Evolutionary conservation across 73 alveolate species (phyloP).

Genomic region (Diophrys appendiculata): DNA sequence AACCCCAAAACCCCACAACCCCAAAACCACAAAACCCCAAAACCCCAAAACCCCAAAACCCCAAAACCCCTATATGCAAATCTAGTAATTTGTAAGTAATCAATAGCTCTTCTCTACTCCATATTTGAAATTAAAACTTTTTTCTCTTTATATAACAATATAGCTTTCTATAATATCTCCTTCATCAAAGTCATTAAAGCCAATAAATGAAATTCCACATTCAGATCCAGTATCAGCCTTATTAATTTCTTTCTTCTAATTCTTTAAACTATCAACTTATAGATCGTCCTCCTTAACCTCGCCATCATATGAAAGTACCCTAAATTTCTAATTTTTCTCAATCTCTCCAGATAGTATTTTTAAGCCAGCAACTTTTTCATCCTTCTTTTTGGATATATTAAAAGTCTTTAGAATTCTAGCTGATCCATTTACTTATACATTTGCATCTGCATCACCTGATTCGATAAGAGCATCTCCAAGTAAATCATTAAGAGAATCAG

Average conservation of each 20-base stretch:
- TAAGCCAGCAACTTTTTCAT: conserved; percentile 66
- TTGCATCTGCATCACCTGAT: conserved; percentile 24
- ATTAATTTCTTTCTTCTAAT: conserved; percentile 60
- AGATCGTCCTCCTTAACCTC: conserved; percentile 51
- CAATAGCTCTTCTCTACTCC: conserved; percentile 50
- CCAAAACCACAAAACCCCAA: too few species aligned
- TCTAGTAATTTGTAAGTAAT: not conserved
- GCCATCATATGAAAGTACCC: conserved; percentile 69
- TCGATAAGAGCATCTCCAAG: conserved; percentile 39
- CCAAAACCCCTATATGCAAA: too few species aligned
- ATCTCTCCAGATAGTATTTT: conserved; percentile 63
- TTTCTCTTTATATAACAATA: conserved; percentile 28
- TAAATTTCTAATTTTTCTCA: conserved; percentile 42
- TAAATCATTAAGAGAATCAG: conserved; percentile 65
- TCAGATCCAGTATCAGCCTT: conserved; percentile 76
- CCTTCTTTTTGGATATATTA: conserved; percentile 39
- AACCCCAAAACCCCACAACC: too few species aligned
- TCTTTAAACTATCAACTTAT: conserved; percentile 63
- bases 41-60: too few species aligned
- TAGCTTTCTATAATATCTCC: conserved; percentile 66
- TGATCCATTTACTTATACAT: conserved; percentile 45
- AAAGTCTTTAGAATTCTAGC: conserved; percentile 66
- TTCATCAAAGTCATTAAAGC: conserved; percentile 35
- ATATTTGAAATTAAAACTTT: conserved; percentile 22
- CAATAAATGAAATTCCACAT: conserved; percentile 67